Evolutionary conservation across 768 basidiomycete genomes (phyloP).

Genomic region (Calocybe gangraenosa): DNA sequence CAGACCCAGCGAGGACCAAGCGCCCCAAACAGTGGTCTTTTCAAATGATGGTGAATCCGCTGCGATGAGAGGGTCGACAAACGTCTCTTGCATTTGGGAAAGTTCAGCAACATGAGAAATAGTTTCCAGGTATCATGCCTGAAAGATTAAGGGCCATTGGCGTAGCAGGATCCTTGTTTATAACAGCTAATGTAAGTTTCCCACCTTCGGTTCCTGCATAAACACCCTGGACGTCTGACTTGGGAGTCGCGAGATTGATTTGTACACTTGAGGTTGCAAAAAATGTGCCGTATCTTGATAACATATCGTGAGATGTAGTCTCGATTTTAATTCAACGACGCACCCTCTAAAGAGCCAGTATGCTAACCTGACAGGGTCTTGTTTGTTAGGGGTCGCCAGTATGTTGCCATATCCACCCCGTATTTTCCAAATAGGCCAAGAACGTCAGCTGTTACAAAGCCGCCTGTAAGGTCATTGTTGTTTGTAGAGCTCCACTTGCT

Average conservation of each 20-base stretch:
- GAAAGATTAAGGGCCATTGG: slow-evolving; percentile 37
- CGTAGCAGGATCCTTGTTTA: slow-evolving; percentile 45
- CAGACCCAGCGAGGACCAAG: too few species aligned
- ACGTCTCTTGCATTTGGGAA: too few species aligned
- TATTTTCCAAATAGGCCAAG: slow-evolving; percentile 51
- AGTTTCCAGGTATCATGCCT: slow-evolving; percentile 42
- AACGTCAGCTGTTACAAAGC: slow-evolving; percentile 45
- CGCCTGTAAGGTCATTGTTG: slow-evolving; percentile 50
- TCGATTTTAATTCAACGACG: slow-evolving; percentile 2
- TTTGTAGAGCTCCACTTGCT: slow-evolving; percentile 46
- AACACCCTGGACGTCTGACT: slow-evolving; percentile 38
- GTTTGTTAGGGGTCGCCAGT: slow-evolving; percentile 47
- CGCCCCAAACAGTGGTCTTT: too few species aligned
- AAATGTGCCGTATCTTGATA: slow-evolving; percentile 35
- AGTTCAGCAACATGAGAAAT: too few species aligned
- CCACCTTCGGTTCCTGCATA: slow-evolving; percentile 41
- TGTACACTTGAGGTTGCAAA: slow-evolving; percentile 43
- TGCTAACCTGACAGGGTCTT: slow-evolving; percentile 46
- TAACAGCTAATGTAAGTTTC: slow-evolving; percentile 39
- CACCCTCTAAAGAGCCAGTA: slow-evolving; percentile 57
- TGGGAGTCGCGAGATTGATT: slow-evolving; percentile 37
- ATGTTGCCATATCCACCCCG: slow-evolving; percentile 47
- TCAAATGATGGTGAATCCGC: too few species aligned
- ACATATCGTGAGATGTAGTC: too few species aligned
- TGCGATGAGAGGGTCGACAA: too few species aligned